phyloP scores from a whole-genome alignment of 2,329 filamentous ascomycete species.

The Paecilomyces sp. region DNA sequence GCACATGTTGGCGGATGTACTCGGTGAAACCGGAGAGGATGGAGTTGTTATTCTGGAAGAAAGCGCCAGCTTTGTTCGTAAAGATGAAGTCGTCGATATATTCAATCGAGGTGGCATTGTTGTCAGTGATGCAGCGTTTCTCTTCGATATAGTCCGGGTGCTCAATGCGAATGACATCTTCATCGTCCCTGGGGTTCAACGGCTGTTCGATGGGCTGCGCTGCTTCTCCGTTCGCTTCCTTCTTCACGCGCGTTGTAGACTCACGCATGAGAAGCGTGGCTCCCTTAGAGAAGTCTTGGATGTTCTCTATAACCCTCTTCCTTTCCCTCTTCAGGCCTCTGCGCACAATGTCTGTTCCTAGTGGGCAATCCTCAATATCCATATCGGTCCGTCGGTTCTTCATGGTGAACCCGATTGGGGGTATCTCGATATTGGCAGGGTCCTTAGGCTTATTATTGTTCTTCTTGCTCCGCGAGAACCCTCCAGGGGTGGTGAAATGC shows the following conservation, averaged over 20 bases:
- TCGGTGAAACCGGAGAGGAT: conserved; percentile 81
- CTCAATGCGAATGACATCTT: conserved; percentile 48
- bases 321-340: conserved; percentile 73
- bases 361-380: conserved; percentile 96
- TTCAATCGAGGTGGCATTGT: conserved; percentile 75
- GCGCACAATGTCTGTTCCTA: conserved; percentile 80
- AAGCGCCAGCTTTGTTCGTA: conserved; percentile 83
- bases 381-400: conserved; percentile 75
- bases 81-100: conserved; percentile 82
- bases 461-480: conserved; percentile 39
- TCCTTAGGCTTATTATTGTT: conserved; percentile 35
- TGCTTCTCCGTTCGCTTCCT: conserved; percentile 6
- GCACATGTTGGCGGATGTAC: conserved; percentile 75
- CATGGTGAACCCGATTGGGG: conserved; percentile 81
- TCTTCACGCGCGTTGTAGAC: conserved; percentile 58
- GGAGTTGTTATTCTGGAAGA: conserved; percentile 99
- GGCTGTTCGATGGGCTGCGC: conserved; percentile 5
- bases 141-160: conserved; percentile 60
- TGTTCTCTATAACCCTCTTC: conserved; percentile 64
- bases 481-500: conserved; percentile 78
- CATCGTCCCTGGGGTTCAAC: conserved; percentile 23
- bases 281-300: conserved; percentile 66
- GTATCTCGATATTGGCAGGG: conserved; percentile 52
- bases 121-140: conserved; percentile 85
- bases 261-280: conserved; percentile 87